Percentiles rank a stretch among this genome's conserved stretches.
phyloP scores from a whole-genome alignment of 2,329 filamentous ascomycete species.

The Geosmithia putterillii region DNA sequence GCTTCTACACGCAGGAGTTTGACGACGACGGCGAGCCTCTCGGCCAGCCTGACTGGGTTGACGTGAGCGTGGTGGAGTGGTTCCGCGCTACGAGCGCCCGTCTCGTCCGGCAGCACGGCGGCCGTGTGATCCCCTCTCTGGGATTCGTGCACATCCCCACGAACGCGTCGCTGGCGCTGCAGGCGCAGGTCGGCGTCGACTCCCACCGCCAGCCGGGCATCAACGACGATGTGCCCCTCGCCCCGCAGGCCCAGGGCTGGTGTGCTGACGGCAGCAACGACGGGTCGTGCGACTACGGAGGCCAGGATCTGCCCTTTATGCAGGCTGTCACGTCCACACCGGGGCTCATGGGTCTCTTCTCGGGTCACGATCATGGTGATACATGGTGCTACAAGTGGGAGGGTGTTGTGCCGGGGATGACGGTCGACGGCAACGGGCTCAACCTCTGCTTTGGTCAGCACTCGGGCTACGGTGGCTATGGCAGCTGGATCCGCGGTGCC shows the following conservation, averaged over 20 bases:
- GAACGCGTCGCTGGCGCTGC: conserved; percentile 26
- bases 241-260: conserved; percentile 30
- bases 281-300: conserved; percentile 26
- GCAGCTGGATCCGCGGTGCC: conserved; percentile 48
- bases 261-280: conserved; percentile 25
- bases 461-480: conserved; percentile 59
- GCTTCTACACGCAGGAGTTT: conserved; percentile 31
- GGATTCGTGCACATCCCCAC: conserved; percentile 37
- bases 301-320: conserved; percentile 51
- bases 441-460: conserved; percentile 50
- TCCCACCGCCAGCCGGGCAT: conserved; percentile 27
- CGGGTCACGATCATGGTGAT: conserved; percentile 54
- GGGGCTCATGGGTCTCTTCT: conserved; percentile 46
- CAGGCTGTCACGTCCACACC: conserved; percentile 39
- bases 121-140: conserved; percentile 25
- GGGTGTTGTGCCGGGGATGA: conserved; percentile 18
- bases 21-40: conserved; percentile 14
- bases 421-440: conserved; percentile 26
- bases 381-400: conserved; percentile 45
- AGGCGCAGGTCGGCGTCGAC: conserved; percentile 20
- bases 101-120: conserved; percentile 13
- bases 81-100: conserved; percentile 20
- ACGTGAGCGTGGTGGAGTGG: conserved; percentile 29
- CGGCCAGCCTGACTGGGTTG: conserved; percentile 31
- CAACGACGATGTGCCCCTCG: conserved; percentile 28